phyloP scores from a whole-genome alignment of 1,139 yeast species.

The Pichia sp. region DNA sequence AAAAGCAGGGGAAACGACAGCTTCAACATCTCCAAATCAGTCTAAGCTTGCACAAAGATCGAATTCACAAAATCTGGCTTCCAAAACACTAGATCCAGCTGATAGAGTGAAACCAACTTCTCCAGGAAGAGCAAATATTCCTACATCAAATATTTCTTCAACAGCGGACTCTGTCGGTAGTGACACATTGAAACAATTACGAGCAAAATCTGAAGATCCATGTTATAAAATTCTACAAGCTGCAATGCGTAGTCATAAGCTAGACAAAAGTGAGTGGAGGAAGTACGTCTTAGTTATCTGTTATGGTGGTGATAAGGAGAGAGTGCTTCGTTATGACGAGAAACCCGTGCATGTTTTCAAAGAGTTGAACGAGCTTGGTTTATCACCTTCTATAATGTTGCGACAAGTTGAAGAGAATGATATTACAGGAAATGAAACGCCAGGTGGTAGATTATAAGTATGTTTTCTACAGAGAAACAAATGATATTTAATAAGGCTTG shows the following conservation, averaged over 20 bases:
- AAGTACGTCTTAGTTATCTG: slow-evolving; percentile 85
- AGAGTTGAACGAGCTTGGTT: slow-evolving; percentile 78
- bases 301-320: slow-evolving; percentile 77
- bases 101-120: background rate
- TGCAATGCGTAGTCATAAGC: slow-evolving; percentile 80
- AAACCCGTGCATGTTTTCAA: slow-evolving; percentile 86
- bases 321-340: slow-evolving; percentile 77
- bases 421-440: slow-evolving; percentile 35
- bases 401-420: slow-evolving; percentile 62
- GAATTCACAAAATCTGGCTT: background rate
- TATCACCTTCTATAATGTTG: slow-evolving; percentile 89
- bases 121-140: background rate
- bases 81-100: too few relatives aligned
- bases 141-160: background rate
- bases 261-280: slow-evolving; percentile 77
- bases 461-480: background rate
- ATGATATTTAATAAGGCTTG: slow-evolving; percentile 69
- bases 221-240: slow-evolving; percentile 83
- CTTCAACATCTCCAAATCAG: background rate
- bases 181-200: slow-evolving; percentile 77
- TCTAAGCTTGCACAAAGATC: background rate
- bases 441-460: slow-evolving; percentile 44
- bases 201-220: slow-evolving; percentile 89
- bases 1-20: background rate
- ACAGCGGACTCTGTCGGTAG: slow-evolving; percentile 18